Conservation (phyloP, 169 alveolate species). For the Cryptosporidium bovis region DNA sequence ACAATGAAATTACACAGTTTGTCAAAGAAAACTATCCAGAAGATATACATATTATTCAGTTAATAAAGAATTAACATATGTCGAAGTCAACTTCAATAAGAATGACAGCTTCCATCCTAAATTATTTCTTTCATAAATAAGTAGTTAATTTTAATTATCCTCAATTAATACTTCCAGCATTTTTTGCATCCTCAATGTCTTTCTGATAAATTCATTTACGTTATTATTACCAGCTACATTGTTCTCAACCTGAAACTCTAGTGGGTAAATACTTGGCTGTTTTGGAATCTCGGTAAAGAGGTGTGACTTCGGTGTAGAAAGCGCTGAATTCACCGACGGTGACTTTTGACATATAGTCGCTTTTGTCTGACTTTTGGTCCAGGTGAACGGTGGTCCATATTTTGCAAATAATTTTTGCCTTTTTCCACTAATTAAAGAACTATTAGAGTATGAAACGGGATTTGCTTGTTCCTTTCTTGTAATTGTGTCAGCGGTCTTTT, state of each 20-base stretch:
- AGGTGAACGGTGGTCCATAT: slow-evolving; percentile 57
- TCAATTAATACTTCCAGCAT: slow-evolving; percentile 13
- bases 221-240: neutral
- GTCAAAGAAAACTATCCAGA: slow-evolving; percentile 37
- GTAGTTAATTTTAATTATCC: neutral
- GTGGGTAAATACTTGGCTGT: slow-evolving; percentile 63
- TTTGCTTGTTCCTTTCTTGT: neutral
- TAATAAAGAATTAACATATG: slow-evolving; percentile 2
- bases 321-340: slow-evolving; percentile 1
- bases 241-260: slow-evolving; percentile 11
- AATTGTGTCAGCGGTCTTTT: neutral
- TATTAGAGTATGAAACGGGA: neutral
- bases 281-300: slow-evolving; percentile 56
- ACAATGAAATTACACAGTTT: slow-evolving; percentile 42
- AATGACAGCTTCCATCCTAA: neutral
- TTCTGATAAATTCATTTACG: slow-evolving; percentile 29
- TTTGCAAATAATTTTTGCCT: slow-evolving; percentile 14
- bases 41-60: slow-evolving; percentile 23
- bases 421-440: neutral
- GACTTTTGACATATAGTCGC: neutral
- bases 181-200: slow-evolving; percentile 33
- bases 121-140: neutral
- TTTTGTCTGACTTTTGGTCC: slow-evolving; percentile 24
- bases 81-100: neutral
- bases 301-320: slow-evolving; percentile 48